A percentile compares a stretch with the other conserved stretches of the same genome.
phyloP scores from a whole-genome alignment of 257 asterid genomes.

The Solanum chilense region DNA sequence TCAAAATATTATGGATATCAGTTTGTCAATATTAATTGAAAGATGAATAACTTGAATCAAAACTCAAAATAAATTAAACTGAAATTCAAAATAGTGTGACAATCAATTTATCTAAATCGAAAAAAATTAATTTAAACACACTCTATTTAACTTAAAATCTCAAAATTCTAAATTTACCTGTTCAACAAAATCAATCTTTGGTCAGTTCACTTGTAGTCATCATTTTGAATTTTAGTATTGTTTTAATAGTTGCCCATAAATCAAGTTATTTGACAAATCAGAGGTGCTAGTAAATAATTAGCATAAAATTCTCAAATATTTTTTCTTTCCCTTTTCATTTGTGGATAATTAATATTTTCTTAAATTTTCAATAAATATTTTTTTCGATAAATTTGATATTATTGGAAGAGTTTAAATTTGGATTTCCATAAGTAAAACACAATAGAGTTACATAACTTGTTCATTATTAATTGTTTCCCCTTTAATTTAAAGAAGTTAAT shows the following conservation, averaged over 20 bases:
- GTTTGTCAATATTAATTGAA: no score
- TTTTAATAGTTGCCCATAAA: not conserved
- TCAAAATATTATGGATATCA: not conserved
- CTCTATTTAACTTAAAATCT: not conserved
- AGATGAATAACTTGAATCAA: not conserved
- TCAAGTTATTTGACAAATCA: not conserved
- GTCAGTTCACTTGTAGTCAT: not conserved
- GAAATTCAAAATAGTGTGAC: no score
- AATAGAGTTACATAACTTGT: not conserved
- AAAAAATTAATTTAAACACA: no score
- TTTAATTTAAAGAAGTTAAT: not conserved
- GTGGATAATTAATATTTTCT: not conserved
- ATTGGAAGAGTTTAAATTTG: not conserved
- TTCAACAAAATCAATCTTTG: not conserved
- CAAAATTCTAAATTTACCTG: not conserved
- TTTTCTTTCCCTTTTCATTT: not conserved
- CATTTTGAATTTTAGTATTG: not conserved
- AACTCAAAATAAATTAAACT: not conserved
- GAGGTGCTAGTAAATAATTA: not conserved
- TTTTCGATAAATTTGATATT: not conserved
- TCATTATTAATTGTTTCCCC: not conserved
- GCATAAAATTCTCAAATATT: not conserved
- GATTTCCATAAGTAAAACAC: not conserved
- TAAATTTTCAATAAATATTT: not conserved
- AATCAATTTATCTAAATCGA: no score